Percentiles rank a stretch among this genome's conserved stretches.
These are phyloP conservation scores for Reutealis trisperma DNA, from an alignment of 345 rosid species.

Conservation along the genomic window DNA sequence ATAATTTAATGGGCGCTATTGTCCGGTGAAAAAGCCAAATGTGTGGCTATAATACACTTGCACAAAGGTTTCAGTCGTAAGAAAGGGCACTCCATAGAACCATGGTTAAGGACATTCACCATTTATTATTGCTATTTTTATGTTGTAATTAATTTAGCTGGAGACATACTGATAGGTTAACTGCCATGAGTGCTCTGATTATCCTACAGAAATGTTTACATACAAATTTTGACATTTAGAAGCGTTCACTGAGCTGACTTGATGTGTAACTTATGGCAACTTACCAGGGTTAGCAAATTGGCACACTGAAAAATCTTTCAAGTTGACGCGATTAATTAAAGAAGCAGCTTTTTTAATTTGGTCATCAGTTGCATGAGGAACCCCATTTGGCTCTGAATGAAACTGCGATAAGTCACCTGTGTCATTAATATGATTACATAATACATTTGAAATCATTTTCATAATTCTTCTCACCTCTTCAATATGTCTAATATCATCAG, in stretches of 20 bases:
- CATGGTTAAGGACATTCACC: not conserved
- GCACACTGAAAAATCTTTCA: conserved; percentile 74
- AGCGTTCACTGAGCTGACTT: not conserved
- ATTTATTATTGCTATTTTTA: not conserved
- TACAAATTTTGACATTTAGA: not conserved
- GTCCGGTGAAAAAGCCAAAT: not conserved
- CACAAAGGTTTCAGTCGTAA: not conserved
- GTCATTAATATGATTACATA: conserved; percentile 24
- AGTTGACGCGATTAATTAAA: conserved; percentile 71
- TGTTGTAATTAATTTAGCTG: too few relatives aligned
- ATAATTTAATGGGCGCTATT: not conserved
- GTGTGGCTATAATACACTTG: not conserved
- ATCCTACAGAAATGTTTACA: too few relatives aligned
- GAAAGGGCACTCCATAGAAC: not conserved
- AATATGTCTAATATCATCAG: conserved; percentile 76
- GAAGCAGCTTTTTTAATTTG: conserved; percentile 71
- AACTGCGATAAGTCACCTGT: conserved; percentile 47
- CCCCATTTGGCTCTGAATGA: conserved; percentile 41
- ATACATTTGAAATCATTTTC: conserved; percentile 20
- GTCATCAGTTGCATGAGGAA: conserved; percentile 70
- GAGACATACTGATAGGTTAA: not conserved
- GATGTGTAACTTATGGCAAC: conserved; percentile 10
- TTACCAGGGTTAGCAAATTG: conserved; percentile 89
- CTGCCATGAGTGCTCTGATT: not conserved
- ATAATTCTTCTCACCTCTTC: conserved; percentile 65